These are phyloP conservation scores for Pythium volutum DNA, from an alignment of 352 stramenopile genomes.

Conservation along the genomic window DNA sequence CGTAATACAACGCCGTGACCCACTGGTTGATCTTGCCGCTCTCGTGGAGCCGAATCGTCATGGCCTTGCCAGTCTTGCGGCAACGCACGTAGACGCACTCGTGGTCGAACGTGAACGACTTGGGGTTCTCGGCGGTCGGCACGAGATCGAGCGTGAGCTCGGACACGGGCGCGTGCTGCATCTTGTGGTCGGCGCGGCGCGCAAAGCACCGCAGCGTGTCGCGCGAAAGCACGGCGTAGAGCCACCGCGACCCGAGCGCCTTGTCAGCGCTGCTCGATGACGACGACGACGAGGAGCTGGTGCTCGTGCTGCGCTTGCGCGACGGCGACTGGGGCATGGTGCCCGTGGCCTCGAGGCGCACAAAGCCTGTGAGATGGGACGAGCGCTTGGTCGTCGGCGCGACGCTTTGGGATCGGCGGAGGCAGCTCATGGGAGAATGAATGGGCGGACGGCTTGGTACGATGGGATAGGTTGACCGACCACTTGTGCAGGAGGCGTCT, in stretches of 20 bases:
- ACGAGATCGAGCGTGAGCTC: slow-evolving; percentile 25
- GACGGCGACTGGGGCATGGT: slow-evolving; percentile 8
- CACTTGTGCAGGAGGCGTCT: background rate
- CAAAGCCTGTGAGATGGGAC: slow-evolving; percentile 26
- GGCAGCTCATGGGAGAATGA: slow-evolving; percentile 19
- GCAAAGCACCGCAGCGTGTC: slow-evolving; percentile 25
- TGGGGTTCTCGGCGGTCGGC: slow-evolving; percentile 21
- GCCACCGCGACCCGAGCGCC: slow-evolving; percentile 18
- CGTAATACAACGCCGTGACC: slow-evolving; percentile 31
- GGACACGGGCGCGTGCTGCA: slow-evolving; percentile 22
- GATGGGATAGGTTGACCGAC: slow-evolving; percentile 1
- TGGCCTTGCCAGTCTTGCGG: slow-evolving; percentile 11
- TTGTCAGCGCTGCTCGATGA: slow-evolving; percentile 13
- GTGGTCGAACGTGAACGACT: slow-evolving; percentile 27
- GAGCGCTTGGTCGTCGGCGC: slow-evolving; percentile 21
- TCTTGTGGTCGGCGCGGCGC: slow-evolving; percentile 28
- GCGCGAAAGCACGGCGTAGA: slow-evolving; percentile 29
- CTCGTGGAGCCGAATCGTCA: slow-evolving; percentile 29
- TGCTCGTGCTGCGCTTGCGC: slow-evolving; percentile 28
- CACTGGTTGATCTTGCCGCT: slow-evolving; percentile 30
- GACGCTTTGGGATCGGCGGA: slow-evolving; percentile 26
- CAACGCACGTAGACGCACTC: slow-evolving; percentile 30
- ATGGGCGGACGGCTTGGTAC: too few species aligned
- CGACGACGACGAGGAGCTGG: slow-evolving; percentile 12
- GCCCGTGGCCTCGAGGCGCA: slow-evolving; percentile 21